Evolutionary conservation across 306 rosid genomes (phyloP), one percentile per base, ranked within the genome.

Genomic region (Argentina anserina): DNA sequence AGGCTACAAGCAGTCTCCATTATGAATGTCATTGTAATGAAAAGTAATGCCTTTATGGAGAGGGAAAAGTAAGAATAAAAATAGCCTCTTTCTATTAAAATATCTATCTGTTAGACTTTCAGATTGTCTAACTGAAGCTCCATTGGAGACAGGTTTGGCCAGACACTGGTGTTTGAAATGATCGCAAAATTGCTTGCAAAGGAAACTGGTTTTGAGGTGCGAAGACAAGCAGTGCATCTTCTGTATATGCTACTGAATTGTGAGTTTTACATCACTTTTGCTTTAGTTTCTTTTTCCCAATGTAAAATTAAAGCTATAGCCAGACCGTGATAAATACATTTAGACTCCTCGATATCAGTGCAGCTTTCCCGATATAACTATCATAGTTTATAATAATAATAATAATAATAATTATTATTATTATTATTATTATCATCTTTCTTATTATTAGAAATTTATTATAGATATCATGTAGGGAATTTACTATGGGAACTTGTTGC

Each of bases 231-330:
- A 17, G 77, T 93, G 58, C 86, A 86, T 67, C 86, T 93, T 81
- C 77, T 93, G 34, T 89, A 86, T 76, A 86, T 93, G 64, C 80
- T 89, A 29, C 77, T 93, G 53, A 91, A 87, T 83, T 91, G 98
- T 93, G 81, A 86, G 97, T 61, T 70, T 70, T 28, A 61, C 77
- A 75, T 76, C 43, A 71, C 39, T 77, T 70, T 58, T 58, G 3
- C 10, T 13, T 28, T 58, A 28, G 64, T 71, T 37, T 52, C 4
- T 21, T 9, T 71, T 43, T 71, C 34, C 43, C 6, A 63, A 26
- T 47, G n/a, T n/a, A n/a, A n/a, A n/a, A n/a, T n/a, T n/a, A n/a
- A n/a, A n/a, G n/a, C n/a, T n/a, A n/a, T n/a, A n/a, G n/a, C n/a
- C n/a, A n/a, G n/a, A n/a, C n/a, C n/a, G n/a, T n/a, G n/a, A n/a